phyloP scores from a whole-genome alignment of 495 filamentous ascomycete genomes.

The Oidiodendron maius region DNA sequence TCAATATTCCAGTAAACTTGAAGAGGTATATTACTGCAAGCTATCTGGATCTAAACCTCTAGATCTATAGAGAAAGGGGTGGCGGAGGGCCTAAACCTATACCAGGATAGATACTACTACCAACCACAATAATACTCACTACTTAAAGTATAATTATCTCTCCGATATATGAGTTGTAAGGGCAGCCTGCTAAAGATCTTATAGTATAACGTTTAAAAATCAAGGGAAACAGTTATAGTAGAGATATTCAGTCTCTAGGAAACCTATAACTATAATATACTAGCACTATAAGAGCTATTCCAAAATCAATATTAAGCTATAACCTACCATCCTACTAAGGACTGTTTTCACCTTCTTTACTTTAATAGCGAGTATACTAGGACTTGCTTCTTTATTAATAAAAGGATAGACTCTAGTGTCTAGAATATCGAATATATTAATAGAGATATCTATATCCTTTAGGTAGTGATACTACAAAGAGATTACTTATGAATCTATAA shows the following conservation, averaged over 20 bases:
- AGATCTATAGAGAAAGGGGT: no score
- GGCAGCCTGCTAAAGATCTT: no score
- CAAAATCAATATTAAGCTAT: constrained; percentile 14
- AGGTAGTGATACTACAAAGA: no score
- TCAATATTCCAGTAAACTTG: no score
- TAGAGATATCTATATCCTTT: constrained; percentile 10
- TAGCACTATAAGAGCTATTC: constrained; percentile 21
- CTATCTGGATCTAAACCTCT: no score
- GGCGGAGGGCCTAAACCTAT: no score
- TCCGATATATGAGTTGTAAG: no score
- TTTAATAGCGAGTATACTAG: neutral
- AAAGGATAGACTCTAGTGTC: constrained; percentile 6
- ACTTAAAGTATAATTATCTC: no score
- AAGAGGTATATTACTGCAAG: no score
- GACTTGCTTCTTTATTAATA: constrained; percentile 8
- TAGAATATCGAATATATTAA: constrained; percentile 4
- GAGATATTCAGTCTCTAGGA: constrained; percentile 19
- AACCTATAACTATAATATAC: no score
- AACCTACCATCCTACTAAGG: constrained; percentile 4
- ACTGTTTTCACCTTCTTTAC: constrained; percentile 11
- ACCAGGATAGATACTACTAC: no score
- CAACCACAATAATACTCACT: no score
- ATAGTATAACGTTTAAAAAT: constrained; percentile 14
- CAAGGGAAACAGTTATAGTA: constrained; percentile 14
- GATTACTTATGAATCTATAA: constrained; percentile 13